phyloP scores from a whole-genome alignment of 208 protist genomes.

The Leishmania mexicana region DNA sequence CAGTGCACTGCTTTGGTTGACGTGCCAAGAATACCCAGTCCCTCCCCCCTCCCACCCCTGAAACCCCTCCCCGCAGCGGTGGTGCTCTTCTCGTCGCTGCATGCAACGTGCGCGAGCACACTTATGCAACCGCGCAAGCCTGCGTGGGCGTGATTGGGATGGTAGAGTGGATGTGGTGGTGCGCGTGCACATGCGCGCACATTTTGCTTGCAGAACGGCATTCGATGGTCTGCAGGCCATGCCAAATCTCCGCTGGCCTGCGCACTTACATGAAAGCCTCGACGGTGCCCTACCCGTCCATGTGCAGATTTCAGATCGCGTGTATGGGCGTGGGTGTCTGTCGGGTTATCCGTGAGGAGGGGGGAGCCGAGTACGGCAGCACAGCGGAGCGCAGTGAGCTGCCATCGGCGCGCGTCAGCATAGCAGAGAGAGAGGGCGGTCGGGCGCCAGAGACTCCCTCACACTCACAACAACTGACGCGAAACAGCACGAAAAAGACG shows the following conservation, averaged over 20 bases:
- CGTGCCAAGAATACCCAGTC: background rate
- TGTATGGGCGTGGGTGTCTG: background rate
- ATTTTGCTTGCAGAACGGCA: background rate
- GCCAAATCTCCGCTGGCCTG: background rate
- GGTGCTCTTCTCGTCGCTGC: background rate
- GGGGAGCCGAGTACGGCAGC: background rate
- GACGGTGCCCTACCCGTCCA: background rate
- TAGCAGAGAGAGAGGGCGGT: background rate
- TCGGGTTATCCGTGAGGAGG: background rate
- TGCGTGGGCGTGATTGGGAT: background rate
- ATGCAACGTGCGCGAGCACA: background rate
- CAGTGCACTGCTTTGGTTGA: background rate
- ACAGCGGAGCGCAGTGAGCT: background rate
- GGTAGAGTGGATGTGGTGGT: background rate
- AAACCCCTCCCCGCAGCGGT: background rate
- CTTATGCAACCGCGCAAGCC: background rate
- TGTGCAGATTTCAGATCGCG: background rate
- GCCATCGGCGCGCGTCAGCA: background rate
- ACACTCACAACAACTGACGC: background rate
- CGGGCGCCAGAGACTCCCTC: background rate
- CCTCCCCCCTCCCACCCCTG: no score
- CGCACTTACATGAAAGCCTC: conserved; percentile 2
- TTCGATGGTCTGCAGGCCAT: background rate
- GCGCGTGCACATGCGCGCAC: background rate
- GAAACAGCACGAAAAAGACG: background rate